Evolutionary conservation across 495 filamentous ascomycete species (phyloP), one percentile per base, ranked within the genome.

Genomic region (Podospora didyma): DNA sequence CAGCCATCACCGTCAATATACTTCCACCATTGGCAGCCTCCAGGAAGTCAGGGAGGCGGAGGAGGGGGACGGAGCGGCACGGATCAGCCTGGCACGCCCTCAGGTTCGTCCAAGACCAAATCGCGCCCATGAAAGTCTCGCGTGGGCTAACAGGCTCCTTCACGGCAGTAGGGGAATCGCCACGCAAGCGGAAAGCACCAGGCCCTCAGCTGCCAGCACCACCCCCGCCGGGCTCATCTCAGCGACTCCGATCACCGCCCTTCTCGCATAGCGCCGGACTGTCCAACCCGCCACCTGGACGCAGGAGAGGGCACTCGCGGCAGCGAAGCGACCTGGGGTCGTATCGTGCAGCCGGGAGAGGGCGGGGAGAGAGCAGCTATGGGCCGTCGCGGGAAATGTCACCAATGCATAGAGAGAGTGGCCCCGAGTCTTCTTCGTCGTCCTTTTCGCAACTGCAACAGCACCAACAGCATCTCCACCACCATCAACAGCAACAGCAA

Each of bases 1-100:
- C 79, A 81, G 44, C 67, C 73, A 28, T 69, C 73, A n/a, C 76
- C 89, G 7, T 84, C 85, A 14, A 87, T 96, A 49, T 95, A 90
- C 66, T 96, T 96, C 58, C 92, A 96, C 65, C 90, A 96, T 64
- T 96, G 89, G 89, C 85, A 90, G 52, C 92, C 92, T 5, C 92
- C 91, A 23, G 77, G 74, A 14, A 79, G 81, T 7, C 83, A 86
- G 69, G 69, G 75, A 60, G 78, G 76, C 4, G 83, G 85, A 68
- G 69, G 75, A 59, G 78, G 76, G 53, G 69, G 74, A 59, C 66
- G 66, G 59, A 53, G 73, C 59, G 70, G 77, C 60, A 72, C 76
- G 52, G 80, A 84, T 64, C 84, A 85, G 69, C 79, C 83, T 61
- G 76, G 80, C 67, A 83, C 82, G 61, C 83, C 83, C 60, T 84